Base-by-base conservation (phyloP, 2,329 filamentous ascomycete genomes). In the Colletotrichum tabaci region DNA sequence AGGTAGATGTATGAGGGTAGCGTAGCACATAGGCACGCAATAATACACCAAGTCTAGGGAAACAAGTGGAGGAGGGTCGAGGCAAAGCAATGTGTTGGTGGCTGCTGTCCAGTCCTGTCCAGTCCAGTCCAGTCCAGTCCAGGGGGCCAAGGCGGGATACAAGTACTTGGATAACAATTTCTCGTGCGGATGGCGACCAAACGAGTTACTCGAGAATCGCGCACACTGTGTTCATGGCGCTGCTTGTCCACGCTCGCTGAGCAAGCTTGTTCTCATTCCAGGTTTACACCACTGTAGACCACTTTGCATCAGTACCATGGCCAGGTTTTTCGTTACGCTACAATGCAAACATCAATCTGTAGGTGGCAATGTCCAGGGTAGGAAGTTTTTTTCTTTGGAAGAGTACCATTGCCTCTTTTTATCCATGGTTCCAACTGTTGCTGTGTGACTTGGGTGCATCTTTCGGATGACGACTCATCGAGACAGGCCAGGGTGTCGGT, bases 161-260 rank as follows among this genome's bases (percentile, higher is more conserved):
- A 53, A 44, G 67, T 70, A 70, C 67, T 55, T 55, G 40, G 46
- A 38, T 55, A 70, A 66, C 67, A 70, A 55, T 66, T 66, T 61
- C 47, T 60, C 35, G 21, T 47, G 46, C 55, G 47, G 26, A 53
- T 52, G 44, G 61, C 61, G 61, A 46, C 61, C 66, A 60, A 26
- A 61, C 40, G 15, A 3, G 62, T 66, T 52, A 15, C 26, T 66
- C 16, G 23, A 23, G 23, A 66, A 61, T 60, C 38, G 16, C 55
- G 30, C 67, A 70, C 62, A 70, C 67, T 70, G 62, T 70, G 67
- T 66, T 70, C 55, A 7, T 30, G 8, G 30, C 8, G 30, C 30
- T 30, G 30, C 21, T 52, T 10, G 30, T 30, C n/a, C 52, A 42
- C 5, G 44, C 50, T 18, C 30, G 26, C 26, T 4, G 9, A 44